Conservation (phyloP, 2,329 filamentous ascomycete species). For the Botrytis elliptica region DNA sequence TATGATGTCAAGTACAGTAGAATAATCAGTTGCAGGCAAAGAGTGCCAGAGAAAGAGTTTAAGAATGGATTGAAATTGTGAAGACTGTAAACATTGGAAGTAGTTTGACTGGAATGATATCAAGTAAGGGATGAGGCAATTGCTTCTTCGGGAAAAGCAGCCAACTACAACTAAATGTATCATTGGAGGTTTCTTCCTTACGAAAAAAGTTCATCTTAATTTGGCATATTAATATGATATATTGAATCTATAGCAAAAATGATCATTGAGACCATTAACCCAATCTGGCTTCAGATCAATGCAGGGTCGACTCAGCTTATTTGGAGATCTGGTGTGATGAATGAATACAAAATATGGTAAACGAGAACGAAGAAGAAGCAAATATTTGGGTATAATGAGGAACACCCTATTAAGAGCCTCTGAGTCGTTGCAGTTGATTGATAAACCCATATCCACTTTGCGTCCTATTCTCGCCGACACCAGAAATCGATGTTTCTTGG, state of each 20-base stretch:
- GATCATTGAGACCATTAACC: background rate
- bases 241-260: background rate
- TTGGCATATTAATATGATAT: background rate
- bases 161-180: background rate
- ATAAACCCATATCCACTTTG: constrained; percentile 40
- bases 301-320: background rate
- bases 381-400: background rate
- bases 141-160: background rate
- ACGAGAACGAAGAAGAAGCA: background rate
- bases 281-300: background rate
- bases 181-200: background rate
- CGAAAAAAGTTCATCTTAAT: background rate
- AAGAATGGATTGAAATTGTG: background rate
- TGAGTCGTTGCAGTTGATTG: constrained; percentile 40
- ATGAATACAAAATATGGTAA: background rate
- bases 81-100: background rate
- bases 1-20: background rate
- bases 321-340: background rate
- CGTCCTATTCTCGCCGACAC: constrained; percentile 29
- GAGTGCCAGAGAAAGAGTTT: background rate
- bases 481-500: constrained; percentile 23
- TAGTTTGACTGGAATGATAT: background rate
- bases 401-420: constrained; percentile 33
- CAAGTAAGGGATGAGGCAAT: background rate
- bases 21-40: background rate